These are phyloP conservation scores for Petunia axillaris DNA, from an alignment of 257 asterid genomes.

Conservation along the genomic window DNA sequence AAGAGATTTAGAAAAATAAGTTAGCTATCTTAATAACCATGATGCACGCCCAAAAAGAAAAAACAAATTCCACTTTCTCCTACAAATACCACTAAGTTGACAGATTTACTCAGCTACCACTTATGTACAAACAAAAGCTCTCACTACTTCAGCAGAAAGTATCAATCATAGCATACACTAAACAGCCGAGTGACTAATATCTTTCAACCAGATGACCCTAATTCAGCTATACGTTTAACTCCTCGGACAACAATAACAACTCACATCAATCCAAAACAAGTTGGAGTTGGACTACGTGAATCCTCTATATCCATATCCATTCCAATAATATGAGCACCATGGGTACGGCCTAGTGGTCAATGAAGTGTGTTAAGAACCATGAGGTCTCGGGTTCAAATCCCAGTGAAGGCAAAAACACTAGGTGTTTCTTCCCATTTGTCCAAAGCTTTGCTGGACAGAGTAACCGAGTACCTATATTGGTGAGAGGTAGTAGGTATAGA, in stretches of 20 bases:
- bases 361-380: no score
- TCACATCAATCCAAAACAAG: background rate
- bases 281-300: background rate
- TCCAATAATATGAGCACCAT: no score
- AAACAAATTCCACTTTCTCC: background rate
- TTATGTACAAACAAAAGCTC: background rate
- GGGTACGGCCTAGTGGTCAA: no score
- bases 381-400: no score
- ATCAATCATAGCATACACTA: background rate
- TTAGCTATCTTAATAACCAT: background rate
- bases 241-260: background rate
- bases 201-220: background rate
- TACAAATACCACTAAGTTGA: background rate
- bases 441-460: no score
- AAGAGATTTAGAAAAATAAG: background rate
- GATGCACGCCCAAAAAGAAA: background rate
- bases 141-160: background rate
- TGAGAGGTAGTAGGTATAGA: no score
- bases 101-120: constrained; percentile 4
- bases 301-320: background rate
- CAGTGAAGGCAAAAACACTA: no score
- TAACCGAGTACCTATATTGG: no score
- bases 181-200: background rate
- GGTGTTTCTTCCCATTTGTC: no score
- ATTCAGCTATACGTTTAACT: background rate